A percentile compares a stretch with the other conserved stretches of the same genome.
phyloP scores from a whole-genome alignment of 2,329 filamentous ascomycete species.

The Camptophora hylomeconis region DNA sequence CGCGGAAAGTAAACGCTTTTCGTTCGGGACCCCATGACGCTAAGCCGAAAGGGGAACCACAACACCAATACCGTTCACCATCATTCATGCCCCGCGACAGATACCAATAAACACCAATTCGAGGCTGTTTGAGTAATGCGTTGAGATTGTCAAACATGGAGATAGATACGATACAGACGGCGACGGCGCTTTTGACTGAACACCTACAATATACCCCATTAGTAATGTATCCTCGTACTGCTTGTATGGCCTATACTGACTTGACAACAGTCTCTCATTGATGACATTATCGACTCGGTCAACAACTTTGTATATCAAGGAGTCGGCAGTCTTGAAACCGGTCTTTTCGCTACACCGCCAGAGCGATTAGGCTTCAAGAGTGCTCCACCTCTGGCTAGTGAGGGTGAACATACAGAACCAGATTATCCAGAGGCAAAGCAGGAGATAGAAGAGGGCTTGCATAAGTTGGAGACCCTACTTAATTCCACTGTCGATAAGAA shows the following conservation, averaged over 20 bases:
- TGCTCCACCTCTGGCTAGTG: slow-evolving; percentile 29
- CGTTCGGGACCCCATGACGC: no score
- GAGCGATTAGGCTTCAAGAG: slow-evolving; percentile 65
- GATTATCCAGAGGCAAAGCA: slow-evolving; percentile 39
- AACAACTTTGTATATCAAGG: slow-evolving; percentile 88
- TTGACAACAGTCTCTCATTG: slow-evolving; percentile 63
- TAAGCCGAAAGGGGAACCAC: no score
- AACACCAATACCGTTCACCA: no score
- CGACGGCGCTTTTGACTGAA: slow-evolving; percentile 65
- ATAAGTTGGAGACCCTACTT: slow-evolving; percentile 70
- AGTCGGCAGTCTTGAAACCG: slow-evolving; percentile 74
- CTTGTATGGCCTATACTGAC: slow-evolving; percentile 10
- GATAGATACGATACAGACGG: slow-evolving; percentile 19
- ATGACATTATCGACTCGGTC: slow-evolving; percentile 95
- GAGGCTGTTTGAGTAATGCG: neutral
- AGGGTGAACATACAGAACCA: slow-evolving; percentile 27
- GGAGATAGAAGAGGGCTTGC: slow-evolving; percentile 80
- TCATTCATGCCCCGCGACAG: no score
- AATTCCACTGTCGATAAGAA: slow-evolving; percentile 72
- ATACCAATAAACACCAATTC: no score
- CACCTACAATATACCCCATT: slow-evolving; percentile 91
- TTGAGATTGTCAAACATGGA: slow-evolving; percentile 6
- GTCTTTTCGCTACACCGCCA: slow-evolving; percentile 61
- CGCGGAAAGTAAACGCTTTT: no score
- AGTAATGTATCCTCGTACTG: slow-evolving; percentile 38